Conservation (phyloP, 2,329 filamentous ascomycete species). For the Paraconiothyrium sp. region DNA sequence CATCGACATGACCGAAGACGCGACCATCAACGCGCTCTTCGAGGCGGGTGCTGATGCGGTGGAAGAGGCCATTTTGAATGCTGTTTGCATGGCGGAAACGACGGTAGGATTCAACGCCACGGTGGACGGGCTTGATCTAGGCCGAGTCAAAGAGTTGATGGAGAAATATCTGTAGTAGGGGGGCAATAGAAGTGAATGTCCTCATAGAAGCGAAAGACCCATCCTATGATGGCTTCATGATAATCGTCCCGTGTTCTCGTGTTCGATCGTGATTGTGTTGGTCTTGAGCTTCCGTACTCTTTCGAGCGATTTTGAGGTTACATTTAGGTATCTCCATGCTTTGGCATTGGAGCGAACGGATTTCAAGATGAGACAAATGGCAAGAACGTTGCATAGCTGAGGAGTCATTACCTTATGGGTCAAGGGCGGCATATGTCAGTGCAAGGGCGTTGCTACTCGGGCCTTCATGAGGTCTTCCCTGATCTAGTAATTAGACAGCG, state of each 20-base stretch:
- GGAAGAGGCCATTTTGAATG: constrained; percentile 73
- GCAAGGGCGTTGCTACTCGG: too few relatives aligned
- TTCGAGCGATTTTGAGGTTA: too few relatives aligned
- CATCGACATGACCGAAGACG: constrained; percentile 64
- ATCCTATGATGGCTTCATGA: background rate
- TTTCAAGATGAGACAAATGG: too few relatives aligned
- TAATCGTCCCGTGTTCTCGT: background rate
- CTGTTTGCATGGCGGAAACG: constrained; percentile 68
- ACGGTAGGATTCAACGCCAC: constrained; percentile 64
- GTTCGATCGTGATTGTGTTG: too few relatives aligned
- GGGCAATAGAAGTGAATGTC: background rate
- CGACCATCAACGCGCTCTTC: constrained; percentile 69
- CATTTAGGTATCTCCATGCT: too few relatives aligned
- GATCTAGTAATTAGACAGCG: too few relatives aligned
- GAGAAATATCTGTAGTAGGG: constrained; percentile 39
- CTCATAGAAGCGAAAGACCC: background rate
- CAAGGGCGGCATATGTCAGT: too few relatives aligned
- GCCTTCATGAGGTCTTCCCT: too few relatives aligned
- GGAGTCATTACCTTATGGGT: too few relatives aligned
- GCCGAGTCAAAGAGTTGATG: constrained; percentile 49
- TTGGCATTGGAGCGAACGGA: too few relatives aligned
- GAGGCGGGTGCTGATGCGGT: constrained; percentile 70
- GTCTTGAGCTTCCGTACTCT: too few relatives aligned
- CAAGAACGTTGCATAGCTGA: too few relatives aligned
- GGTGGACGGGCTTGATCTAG: constrained; percentile 46